These are phyloP conservation scores for Poronia punctata DNA, from an alignment of 495 filamentous ascomycete species.

Conservation along the genomic window DNA sequence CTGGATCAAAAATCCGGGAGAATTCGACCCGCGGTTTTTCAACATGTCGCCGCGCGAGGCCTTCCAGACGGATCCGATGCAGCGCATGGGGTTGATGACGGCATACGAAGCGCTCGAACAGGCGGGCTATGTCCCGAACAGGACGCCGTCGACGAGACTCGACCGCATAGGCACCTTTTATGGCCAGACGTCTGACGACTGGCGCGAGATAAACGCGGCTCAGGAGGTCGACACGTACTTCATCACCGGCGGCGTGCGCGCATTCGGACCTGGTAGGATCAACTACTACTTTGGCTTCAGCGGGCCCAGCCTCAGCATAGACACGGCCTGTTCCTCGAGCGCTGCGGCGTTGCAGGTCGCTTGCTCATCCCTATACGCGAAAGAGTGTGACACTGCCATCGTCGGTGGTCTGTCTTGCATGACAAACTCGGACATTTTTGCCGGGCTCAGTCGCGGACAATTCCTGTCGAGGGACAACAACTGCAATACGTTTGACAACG, in stretches of 20 bases:
- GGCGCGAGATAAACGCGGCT: constrained; percentile 82
- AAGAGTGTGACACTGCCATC: constrained; percentile 79
- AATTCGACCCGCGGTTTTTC: constrained; percentile 88
- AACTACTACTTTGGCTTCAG: constrained; percentile 83
- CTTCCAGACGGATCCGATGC: constrained; percentile 81
- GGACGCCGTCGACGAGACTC: constrained; percentile 74
- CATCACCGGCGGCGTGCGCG: constrained; percentile 82
- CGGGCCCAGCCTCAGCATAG: constrained; percentile 77
- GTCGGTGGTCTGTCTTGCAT: constrained; percentile 74
- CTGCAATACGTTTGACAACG: constrained; percentile 74
- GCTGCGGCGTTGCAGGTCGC: constrained; percentile 78
- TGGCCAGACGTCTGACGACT: constrained; percentile 88
- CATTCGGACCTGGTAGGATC: constrained; percentile 82
- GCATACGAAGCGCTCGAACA: constrained; percentile 90
- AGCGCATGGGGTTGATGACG: constrained; percentile 73
- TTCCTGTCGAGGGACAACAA: constrained; percentile 74
- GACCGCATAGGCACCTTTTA: constrained; percentile 89
- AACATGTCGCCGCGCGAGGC: constrained; percentile 95
- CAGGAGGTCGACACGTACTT: constrained; percentile 92
- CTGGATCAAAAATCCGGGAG: constrained; percentile 78
- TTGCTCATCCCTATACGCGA: constrained; percentile 71
- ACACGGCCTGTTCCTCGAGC: constrained; percentile 86
- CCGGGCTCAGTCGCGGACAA: constrained; percentile 75
- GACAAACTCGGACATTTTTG: constrained; percentile 80
- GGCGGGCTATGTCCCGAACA: constrained; percentile 81